Conservation (phyloP, 2,329 filamentous ascomycete genomes). For the Fusarium proliferatum region DNA sequence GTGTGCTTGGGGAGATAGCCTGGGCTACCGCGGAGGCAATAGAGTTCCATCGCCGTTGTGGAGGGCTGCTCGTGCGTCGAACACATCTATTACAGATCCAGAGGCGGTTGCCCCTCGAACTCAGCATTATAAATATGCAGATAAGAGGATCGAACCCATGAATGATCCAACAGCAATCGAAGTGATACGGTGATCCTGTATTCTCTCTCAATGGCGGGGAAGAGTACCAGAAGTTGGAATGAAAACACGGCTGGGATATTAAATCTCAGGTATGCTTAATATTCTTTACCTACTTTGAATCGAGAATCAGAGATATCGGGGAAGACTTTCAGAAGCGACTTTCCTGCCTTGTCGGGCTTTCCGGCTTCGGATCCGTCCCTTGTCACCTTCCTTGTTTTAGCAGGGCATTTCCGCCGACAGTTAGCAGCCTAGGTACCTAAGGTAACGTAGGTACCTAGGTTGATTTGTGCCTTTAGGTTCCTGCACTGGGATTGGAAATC, state of each 20-base stretch:
- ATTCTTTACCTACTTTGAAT: not conserved
- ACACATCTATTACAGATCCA: conserved; percentile 74
- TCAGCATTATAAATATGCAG: conserved; percentile 44
- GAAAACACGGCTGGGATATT: not conserved
- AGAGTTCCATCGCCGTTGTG: conserved; percentile 55
- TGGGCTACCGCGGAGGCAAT: conserved; percentile 53
- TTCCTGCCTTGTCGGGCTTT: conserved; percentile 21
- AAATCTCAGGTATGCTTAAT: not conserved
- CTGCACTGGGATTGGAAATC: not conserved
- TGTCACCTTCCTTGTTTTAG: conserved; percentile 20
- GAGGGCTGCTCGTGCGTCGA: conserved; percentile 51
- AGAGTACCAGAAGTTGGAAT: not conserved
- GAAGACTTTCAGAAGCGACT: conserved; percentile 13
- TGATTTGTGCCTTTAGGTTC: conserved; percentile 9
- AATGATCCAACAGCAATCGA: not conserved
- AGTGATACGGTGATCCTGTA: not conserved
- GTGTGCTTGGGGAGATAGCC: conserved; percentile 42
- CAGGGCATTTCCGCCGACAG: conserved; percentile 1
- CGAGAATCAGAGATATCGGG: conserved; percentile 20
- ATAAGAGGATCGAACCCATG: conserved; percentile 11
- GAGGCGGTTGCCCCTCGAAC: conserved; percentile 52
- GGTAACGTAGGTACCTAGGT: not conserved
- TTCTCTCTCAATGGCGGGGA: not conserved
- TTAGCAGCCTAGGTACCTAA: not conserved
- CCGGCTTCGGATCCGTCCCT: conserved; percentile 32